Evolutionary conservation across 306 rosid genomes (phyloP).

Genomic region (Cucurbita pepo): DNA sequence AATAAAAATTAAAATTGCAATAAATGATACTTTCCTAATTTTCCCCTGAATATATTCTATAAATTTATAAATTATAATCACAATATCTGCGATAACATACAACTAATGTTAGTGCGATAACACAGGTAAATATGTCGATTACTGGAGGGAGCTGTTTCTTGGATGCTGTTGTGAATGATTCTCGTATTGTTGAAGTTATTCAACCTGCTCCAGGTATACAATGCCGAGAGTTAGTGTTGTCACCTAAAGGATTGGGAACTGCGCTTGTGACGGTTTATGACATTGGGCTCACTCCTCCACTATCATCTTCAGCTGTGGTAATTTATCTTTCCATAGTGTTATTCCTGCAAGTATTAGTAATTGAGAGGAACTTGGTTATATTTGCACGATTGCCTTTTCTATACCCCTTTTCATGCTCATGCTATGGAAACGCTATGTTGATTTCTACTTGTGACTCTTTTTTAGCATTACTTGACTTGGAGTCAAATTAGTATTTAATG

Average conservation of each 20-base stretch:
- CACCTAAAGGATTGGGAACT: conserved; percentile 69
- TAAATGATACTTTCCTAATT: background rate
- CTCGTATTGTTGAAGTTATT: conserved; percentile 60
- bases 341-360: background rate
- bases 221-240: conserved; percentile 47
- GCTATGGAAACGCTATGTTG: background rate
- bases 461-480: background rate
- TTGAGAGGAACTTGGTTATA: background rate
- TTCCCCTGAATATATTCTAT: background rate
- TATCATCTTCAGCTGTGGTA: conserved; percentile 59
- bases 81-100: background rate
- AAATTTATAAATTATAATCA: background rate
- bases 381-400: background rate
- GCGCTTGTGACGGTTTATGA: conserved; percentile 63
- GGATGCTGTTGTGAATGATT: conserved; percentile 62
- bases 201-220: conserved; percentile 46
- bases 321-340: conserved; percentile 12
- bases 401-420: background rate
- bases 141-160: conserved; percentile 92
- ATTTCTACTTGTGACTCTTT: background rate
- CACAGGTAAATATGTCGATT: conserved; percentile 54
- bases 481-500: background rate
- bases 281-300: conserved; percentile 68
- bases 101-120: background rate
- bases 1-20: background rate